A percentile compares a stretch with the other conserved stretches of the same genome.
Conservation (phyloP, 2,329 filamentous ascomycete genomes). For the Cladosporium colombiae region DNA sequence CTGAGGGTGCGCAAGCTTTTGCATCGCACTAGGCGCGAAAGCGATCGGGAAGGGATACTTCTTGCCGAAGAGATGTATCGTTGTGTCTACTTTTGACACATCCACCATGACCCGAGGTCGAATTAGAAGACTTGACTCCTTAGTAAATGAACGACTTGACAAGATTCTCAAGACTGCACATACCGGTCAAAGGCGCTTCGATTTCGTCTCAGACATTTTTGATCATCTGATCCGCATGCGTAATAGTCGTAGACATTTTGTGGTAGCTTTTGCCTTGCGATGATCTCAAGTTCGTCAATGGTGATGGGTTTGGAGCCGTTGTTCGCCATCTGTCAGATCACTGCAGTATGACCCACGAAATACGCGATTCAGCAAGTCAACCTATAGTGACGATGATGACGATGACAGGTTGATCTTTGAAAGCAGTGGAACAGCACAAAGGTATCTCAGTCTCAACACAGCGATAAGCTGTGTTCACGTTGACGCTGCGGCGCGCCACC, state of each 20-base stretch:
- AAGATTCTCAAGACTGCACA: not conserved
- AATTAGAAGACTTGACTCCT: slow-evolving; percentile 17
- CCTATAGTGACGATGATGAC: not conserved
- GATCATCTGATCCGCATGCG: slow-evolving; percentile 16
- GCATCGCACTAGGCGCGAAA: slow-evolving; percentile 36
- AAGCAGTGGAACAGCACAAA: not conserved
- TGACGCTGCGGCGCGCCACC: not conserved
- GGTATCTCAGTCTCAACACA: not conserved
- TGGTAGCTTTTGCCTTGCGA: slow-evolving; percentile 12
- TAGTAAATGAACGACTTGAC: not conserved
- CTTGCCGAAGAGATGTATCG: slow-evolving; percentile 27
- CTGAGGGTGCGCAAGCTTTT: slow-evolving; percentile 32
- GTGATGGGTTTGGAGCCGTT: slow-evolving; percentile 4
- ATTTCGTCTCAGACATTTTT: slow-evolving; percentile 11
- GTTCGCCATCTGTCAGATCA: not conserved
- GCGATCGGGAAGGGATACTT: slow-evolving; percentile 31
- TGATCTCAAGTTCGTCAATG: slow-evolving; percentile 8
- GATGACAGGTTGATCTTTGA: not conserved
- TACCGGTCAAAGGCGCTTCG: slow-evolving; percentile 7
- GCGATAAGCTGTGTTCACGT: not conserved
- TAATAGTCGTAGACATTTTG: slow-evolving; percentile 20
- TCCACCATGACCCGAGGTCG: slow-evolving; percentile 30
- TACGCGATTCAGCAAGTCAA: too few relatives aligned
- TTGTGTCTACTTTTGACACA: slow-evolving; percentile 27
- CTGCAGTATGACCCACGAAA: not conserved